Evolutionary conservation across 192 early-diverging fungal genomes (phyloP).

Genomic region (Rhizophagus clarus): DNA sequence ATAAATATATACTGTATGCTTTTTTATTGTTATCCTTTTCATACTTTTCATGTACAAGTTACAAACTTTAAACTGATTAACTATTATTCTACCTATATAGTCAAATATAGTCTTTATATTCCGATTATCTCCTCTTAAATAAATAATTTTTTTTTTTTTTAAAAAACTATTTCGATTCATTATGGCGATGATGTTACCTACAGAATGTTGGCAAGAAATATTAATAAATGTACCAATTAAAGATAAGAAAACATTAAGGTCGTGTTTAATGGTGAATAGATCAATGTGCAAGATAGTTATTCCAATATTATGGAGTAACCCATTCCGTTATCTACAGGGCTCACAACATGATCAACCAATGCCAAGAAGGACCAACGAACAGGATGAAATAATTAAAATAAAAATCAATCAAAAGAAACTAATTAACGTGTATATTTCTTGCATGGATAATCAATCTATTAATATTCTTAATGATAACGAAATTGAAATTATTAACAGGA

Average conservation of each 20-base stretch:
- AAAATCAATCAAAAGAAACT: background rate
- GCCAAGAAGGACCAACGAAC: background rate
- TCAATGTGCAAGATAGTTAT: background rate
- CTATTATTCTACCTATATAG: too few species aligned
- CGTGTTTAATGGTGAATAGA: conserved; percentile 11
- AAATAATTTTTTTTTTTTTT: too few species aligned
- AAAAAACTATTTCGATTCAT: too few species aligned
- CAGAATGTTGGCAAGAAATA: conserved; percentile 8
- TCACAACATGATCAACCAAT: background rate
- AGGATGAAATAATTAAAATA: background rate
- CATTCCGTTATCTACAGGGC: background rate
- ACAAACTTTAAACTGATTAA: too few species aligned
- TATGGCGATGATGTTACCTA: background rate
- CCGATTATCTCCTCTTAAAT: too few species aligned
- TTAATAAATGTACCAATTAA: background rate
- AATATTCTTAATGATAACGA: background rate
- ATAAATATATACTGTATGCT: too few species aligned
- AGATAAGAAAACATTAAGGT: background rate
- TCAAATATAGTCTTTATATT: too few species aligned
- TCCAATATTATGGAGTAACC: conserved; percentile 18
- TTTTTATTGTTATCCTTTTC: too few species aligned
- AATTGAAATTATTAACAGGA: background rate
- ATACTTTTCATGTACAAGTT: too few species aligned
- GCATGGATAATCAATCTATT: background rate
- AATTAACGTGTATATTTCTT: background rate